phyloP scores from a whole-genome alignment of 1,139 yeast genomes.

The Candida pseudoviswanathii region DNA sequence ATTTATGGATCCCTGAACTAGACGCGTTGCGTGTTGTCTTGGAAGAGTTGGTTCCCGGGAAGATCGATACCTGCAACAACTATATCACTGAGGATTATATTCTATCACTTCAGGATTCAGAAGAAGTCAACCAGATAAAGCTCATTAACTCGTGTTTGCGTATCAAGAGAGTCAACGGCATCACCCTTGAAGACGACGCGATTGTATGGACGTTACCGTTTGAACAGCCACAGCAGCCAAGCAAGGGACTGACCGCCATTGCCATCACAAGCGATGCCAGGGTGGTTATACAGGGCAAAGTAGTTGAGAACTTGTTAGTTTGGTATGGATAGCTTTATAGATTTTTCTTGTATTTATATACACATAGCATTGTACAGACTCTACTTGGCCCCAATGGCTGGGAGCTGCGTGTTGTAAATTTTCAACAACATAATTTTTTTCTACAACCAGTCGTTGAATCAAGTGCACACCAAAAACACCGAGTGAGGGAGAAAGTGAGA shows the following conservation, averaged over 20 bases:
- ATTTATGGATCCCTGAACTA: conserved; percentile 39
- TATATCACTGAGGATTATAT: conserved; percentile 30
- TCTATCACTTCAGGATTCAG: conserved; percentile 14
- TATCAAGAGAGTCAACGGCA: conserved; percentile 39
- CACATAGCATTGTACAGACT: too few species aligned
- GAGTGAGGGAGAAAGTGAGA: not conserved
- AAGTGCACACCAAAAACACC: not conserved
- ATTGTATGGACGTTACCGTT: conserved; percentile 36
- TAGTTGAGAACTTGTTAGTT: conserved; percentile 38
- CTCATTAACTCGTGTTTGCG: conserved; percentile 24
- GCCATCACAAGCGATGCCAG: conserved; percentile 28
- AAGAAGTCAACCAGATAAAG: not conserved
- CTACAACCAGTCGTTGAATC: conserved; percentile 2
- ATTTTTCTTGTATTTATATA: not conserved
- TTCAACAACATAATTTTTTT: not conserved
- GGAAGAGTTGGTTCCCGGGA: conserved; percentile 37
- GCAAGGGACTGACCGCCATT: conserved; percentile 15
- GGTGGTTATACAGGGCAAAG: conserved; percentile 34
- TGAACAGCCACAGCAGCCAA: conserved; percentile 7
- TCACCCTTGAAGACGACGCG: conserved; percentile 23
- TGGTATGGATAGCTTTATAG: conserved; percentile 20
- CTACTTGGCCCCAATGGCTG: too few species aligned
- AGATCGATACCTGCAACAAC: conserved; percentile 32
- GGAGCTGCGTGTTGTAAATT: not conserved
- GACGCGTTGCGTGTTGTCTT: conserved; percentile 36